Evolutionary conservation across 306 rosid species (phyloP), one percentile per base, ranked within the genome.

Genomic region (Trifolium fragiferum): DNA sequence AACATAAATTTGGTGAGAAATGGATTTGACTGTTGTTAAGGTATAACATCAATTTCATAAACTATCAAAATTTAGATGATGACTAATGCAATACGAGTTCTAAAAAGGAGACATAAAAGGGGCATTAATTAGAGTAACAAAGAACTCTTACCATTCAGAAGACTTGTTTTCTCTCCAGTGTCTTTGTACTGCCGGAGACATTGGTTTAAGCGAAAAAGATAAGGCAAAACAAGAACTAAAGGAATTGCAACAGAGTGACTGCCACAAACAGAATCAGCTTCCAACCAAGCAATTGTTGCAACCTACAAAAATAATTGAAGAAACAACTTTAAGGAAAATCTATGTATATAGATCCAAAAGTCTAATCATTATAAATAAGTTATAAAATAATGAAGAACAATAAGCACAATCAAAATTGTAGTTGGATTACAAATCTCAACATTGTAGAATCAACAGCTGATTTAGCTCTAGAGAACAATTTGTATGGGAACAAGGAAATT

Each of bases 231-330:
- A 75, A 95, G 99, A 77, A 89, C 90, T 30, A 92, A 69, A 50
- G 98, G 99, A 75, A 95, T 92, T 60, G 96, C 93, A 67, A 95
- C 78, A 66, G 82, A 81, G 78, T 81, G 84, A 41, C 84, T 81
- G 33, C 84, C 84, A 72, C 99, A 95, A 73, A 92, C 90, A 80
- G 99, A 95, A 83, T 95, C 99, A 72, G 97, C 99, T 90, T 95
- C 99, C 82, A 95, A 89, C 98, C 99, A 95, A 32, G 98, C 99
- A 80, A 95, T 92, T 64, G 99, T 95, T 55, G 99, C 99, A 86
- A 95, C 99, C 99, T 95, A 84, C 82, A 85, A 51, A 37, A 66
- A 32, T 74, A 5, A 21, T 33, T 51, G 61, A 78, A 86, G 54
- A 57, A 78, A 64, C 68, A 10, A 19, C n/a, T 11, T 25, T 21